phyloP scores from a whole-genome alignment of 2,329 filamentous ascomycete genomes.

The Mariannaea elegans region DNA sequence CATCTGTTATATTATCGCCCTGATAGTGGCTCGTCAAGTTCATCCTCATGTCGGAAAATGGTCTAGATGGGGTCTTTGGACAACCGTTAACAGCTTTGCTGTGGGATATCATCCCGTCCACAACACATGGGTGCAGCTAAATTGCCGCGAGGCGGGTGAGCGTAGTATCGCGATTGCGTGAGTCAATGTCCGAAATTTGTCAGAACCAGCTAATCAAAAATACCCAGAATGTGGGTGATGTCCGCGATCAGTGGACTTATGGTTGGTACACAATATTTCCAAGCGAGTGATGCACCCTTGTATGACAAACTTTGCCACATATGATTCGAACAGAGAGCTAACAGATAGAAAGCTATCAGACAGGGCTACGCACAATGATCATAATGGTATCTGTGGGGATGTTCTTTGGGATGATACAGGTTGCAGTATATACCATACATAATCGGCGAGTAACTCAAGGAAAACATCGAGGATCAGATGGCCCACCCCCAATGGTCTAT shows the following conservation, averaged over 20 bases:
- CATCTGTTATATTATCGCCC: slow-evolving; percentile 52
- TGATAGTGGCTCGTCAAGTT: slow-evolving; percentile 51
- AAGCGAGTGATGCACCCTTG: slow-evolving; percentile 49
- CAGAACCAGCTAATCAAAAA: slow-evolving; percentile 44
- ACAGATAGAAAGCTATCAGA: too few species aligned
- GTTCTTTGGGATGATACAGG: too few species aligned
- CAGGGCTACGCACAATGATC: too few species aligned
- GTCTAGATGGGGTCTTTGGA: slow-evolving; percentile 47
- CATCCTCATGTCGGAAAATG: slow-evolving; percentile 30
- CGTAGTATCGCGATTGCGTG: slow-evolving; percentile 54
- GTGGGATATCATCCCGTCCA: slow-evolving; percentile 62
- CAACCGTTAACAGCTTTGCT: slow-evolving; percentile 56
- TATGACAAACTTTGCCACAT: neutral
- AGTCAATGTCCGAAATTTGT: neutral
- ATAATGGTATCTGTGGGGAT: too few species aligned
- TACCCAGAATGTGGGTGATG: slow-evolving; percentile 53
- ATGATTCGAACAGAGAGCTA: too few species aligned
- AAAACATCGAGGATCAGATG: too few species aligned
- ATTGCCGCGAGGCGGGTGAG: slow-evolving; percentile 55
- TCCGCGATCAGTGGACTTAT: slow-evolving; percentile 57
- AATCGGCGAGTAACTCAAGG: too few species aligned
- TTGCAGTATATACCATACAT: too few species aligned
- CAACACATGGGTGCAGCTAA: slow-evolving; percentile 61
- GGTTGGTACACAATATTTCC: slow-evolving; percentile 59
- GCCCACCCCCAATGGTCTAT: too few species aligned